Conservation (phyloP, 192 early-diverging fungal genomes). For the Coemansia sp. region DNA sequence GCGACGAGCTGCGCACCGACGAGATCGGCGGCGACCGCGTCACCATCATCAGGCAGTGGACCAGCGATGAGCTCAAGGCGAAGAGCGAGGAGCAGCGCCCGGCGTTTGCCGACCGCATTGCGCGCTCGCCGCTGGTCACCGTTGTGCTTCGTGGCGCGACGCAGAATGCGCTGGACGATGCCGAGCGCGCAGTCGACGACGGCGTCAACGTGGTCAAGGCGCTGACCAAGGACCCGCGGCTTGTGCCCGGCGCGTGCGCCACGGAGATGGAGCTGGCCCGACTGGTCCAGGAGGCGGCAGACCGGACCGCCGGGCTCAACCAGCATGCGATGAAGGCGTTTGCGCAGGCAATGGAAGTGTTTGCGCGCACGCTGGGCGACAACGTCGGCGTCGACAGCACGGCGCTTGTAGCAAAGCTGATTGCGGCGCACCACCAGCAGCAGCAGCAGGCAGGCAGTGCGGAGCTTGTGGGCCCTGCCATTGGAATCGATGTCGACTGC, state of each 20-base stretch:
- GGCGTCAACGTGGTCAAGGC: constrained; percentile 97
- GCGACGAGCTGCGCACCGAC: constrained; percentile 93
- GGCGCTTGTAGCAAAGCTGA: constrained; percentile 86
- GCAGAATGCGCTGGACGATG: constrained; percentile 91
- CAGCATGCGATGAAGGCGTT: constrained; percentile 97
- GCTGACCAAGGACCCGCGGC: constrained; percentile 76
- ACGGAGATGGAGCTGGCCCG: constrained; percentile 90
- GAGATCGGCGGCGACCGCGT: constrained; percentile 98
- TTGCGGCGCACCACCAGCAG: constrained; percentile 77
- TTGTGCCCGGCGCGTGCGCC: constrained; percentile 93
- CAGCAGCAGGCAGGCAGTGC: neutral
- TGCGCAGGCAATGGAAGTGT: constrained; percentile 91
- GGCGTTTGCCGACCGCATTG: constrained; percentile 68
- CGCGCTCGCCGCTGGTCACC: constrained; percentile 79
- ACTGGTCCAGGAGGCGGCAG: constrained; percentile 72
- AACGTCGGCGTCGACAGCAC: constrained; percentile 95
- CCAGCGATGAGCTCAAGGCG: constrained; percentile 15
- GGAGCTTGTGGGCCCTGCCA: constrained; percentile 26
- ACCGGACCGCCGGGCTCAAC: constrained; percentile 90
- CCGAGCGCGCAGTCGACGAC: constrained; percentile 96
- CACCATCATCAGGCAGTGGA: constrained; percentile 92
- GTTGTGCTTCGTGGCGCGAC: constrained; percentile 97
- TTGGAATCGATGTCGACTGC: constrained; percentile 85
- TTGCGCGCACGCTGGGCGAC: constrained; percentile 91
- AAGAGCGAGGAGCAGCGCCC: constrained; percentile 17